Percentiles rank a stretch among this genome's conserved stretches.
These are phyloP conservation scores for Alternaria dauci DNA, from an alignment of 2,329 filamentous ascomycete genomes.

Conservation along the genomic window DNA sequence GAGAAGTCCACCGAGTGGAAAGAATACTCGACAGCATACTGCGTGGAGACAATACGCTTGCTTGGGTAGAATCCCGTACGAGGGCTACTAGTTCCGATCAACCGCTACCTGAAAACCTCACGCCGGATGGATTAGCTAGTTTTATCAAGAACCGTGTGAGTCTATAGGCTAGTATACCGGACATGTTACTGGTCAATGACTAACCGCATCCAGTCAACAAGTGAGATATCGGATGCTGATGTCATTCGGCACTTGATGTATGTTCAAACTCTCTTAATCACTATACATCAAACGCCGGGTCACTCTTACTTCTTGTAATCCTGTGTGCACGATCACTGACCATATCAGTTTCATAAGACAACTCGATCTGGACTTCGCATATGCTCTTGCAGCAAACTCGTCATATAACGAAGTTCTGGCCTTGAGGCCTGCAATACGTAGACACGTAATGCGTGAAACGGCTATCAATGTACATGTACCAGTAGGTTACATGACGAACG, in stretches of 20 bases:
- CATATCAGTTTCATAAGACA: not conserved
- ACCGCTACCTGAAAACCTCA: not conserved
- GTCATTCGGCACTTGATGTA: not conserved
- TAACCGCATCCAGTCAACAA: not conserved
- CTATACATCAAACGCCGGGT: not conserved
- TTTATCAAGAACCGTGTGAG: not conserved
- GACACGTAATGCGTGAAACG: not conserved
- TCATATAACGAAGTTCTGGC: not conserved
- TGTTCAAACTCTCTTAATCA: not conserved
- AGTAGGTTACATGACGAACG: not conserved
- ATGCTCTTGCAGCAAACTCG: not conserved
- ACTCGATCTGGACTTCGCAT: not conserved
- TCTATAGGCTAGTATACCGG: not conserved
- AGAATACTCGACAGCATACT: not conserved
- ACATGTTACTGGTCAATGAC: not conserved
- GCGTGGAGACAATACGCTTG: not conserved
- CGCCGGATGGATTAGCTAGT: not conserved
- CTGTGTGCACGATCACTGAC: not conserved
- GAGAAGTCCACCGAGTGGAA: not conserved
- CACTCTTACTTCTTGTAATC: not conserved
- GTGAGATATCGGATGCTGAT: not conserved
- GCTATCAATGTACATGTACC: not conserved
- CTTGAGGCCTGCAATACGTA: not conserved
- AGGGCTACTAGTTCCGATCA: not conserved
- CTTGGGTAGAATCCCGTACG: not conserved